A percentile compares a stretch with the other conserved stretches of the same genome.
These are phyloP conservation scores for Sisymbrium irio DNA, from an alignment of 345 rosid genomes.

Conservation along the genomic window DNA sequence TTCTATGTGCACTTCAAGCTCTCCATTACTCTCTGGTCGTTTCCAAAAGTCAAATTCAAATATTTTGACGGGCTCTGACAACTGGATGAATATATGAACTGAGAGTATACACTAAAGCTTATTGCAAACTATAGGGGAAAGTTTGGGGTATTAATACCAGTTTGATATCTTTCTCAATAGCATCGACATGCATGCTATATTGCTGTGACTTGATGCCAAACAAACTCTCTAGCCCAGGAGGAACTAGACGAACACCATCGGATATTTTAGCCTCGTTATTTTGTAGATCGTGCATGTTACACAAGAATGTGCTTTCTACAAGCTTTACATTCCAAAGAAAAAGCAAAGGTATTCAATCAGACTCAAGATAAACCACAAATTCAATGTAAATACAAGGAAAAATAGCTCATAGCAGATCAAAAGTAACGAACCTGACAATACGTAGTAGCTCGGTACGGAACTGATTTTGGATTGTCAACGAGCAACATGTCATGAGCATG, in stretches of 20 bases:
- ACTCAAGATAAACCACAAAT: neutral
- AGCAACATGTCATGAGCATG: slow-evolving; percentile 83
- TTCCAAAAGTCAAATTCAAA: slow-evolving; percentile 96
- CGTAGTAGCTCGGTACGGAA: slow-evolving; percentile 74
- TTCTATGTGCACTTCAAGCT: slow-evolving; percentile 52
- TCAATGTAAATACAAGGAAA: neutral
- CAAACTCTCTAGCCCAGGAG: slow-evolving; percentile 52
- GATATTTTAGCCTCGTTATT: slow-evolving; percentile 48
- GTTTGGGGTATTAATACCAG: slow-evolving; percentile 47
- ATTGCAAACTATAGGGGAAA: slow-evolving; percentile 11
- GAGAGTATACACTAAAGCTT: slow-evolving; percentile 41
- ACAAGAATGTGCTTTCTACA: slow-evolving; percentile 66
- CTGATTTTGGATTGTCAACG: slow-evolving; percentile 71
- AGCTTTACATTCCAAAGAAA: slow-evolving; percentile 39
- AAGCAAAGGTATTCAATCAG: neutral
- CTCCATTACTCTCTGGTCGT: slow-evolving; percentile 71
- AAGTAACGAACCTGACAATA: slow-evolving; percentile 71
- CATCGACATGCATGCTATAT: slow-evolving; percentile 81
- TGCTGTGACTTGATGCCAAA: slow-evolving; percentile 58
- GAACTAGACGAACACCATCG: slow-evolving; percentile 67
- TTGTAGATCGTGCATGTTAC: slow-evolving; percentile 65
- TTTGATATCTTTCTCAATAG: slow-evolving; percentile 62
- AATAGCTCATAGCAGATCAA: neutral
- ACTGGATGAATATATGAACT: slow-evolving; percentile 55
- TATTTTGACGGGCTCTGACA: slow-evolving; percentile 85